Evolutionary conservation across 305 asterid species (phyloP).

Genomic region (Fraxinus nigra): DNA sequence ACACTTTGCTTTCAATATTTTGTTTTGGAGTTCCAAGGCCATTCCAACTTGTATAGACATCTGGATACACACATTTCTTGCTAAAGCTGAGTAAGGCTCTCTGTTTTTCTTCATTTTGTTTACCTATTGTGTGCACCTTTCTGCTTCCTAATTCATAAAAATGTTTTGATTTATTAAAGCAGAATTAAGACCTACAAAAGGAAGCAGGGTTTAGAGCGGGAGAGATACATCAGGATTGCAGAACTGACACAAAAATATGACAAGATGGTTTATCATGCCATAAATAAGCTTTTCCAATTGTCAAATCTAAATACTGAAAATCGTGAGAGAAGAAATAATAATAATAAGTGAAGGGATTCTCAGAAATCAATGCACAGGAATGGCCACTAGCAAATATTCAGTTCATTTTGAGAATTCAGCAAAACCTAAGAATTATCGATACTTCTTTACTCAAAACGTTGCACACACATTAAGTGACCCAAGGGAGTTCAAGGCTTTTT

Average conservation of each 20-base stretch:
- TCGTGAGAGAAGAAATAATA: background rate
- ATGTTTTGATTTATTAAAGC: background rate
- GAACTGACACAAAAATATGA: background rate
- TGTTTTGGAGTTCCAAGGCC: background rate
- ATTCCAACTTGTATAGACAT: background rate
- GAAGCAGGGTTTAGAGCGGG: background rate
- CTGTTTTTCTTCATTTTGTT: background rate
- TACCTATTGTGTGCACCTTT: background rate
- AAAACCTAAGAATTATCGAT: background rate
- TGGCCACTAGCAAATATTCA: background rate
- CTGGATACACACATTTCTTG: background rate
- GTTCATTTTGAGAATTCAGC: background rate
- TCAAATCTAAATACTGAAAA: background rate
- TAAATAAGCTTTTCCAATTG: background rate
- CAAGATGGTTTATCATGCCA: background rate
- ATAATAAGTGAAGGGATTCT: background rate
- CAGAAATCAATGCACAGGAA: background rate
- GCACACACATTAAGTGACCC: background rate
- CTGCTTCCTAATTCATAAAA: background rate
- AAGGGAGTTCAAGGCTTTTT: background rate
- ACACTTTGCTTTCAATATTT: background rate
- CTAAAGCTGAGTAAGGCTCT: background rate
- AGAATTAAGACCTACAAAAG: background rate
- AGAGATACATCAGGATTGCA: background rate
- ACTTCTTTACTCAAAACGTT: background rate